Conservation (phyloP, 2,329 filamentous ascomycete genomes). For the Arthrobotrys entomopaga region DNA sequence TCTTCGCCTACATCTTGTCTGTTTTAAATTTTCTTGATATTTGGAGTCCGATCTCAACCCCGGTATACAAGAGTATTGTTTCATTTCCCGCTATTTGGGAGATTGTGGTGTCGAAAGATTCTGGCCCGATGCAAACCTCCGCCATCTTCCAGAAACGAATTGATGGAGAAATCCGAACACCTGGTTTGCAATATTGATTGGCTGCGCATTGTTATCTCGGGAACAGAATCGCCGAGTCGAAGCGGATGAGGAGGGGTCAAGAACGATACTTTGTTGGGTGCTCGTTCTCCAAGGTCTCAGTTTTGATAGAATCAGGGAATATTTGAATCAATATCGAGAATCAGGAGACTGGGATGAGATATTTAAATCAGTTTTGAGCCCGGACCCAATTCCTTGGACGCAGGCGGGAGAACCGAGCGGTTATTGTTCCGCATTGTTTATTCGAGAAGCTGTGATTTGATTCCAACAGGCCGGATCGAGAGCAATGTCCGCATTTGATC, state of each 20-base stretch:
- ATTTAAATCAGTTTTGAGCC: conserved; percentile 54
- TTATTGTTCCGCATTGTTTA: conserved; percentile 54
- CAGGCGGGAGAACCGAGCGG: conserved; percentile 55
- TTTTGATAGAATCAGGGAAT: conserved; percentile 48
- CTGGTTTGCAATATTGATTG: conserved; percentile 45
- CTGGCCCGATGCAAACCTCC: conserved; percentile 23
- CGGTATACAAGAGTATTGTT: conserved; percentile 22
- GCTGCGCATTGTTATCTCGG: conserved; percentile 37
- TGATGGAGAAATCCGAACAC: conserved; percentile 52
- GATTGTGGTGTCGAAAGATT: conserved; percentile 3
- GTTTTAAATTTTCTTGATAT: conserved; percentile 20
- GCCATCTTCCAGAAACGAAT: conserved; percentile 48
- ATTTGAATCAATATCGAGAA: conserved; percentile 48
- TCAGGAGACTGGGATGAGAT: conserved; percentile 48
- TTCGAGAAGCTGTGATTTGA: conserved; percentile 49
- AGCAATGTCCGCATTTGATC: conserved; percentile 46
- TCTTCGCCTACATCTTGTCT: conserved; percentile 18
- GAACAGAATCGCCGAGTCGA: conserved; percentile 48
- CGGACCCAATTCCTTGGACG: conserved; percentile 54
- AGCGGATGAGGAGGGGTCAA: conserved; percentile 19
- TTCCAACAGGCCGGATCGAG: conserved; percentile 52
- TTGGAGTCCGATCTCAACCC: conserved; percentile 28
- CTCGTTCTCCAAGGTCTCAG: conserved; percentile 50
- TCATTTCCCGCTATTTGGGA: conserved; percentile 40
- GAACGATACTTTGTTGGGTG: conserved; percentile 35